phyloP scores from a whole-genome alignment of 1,284 basidiomycete species.

The Marasmius tenuissimus region DNA sequence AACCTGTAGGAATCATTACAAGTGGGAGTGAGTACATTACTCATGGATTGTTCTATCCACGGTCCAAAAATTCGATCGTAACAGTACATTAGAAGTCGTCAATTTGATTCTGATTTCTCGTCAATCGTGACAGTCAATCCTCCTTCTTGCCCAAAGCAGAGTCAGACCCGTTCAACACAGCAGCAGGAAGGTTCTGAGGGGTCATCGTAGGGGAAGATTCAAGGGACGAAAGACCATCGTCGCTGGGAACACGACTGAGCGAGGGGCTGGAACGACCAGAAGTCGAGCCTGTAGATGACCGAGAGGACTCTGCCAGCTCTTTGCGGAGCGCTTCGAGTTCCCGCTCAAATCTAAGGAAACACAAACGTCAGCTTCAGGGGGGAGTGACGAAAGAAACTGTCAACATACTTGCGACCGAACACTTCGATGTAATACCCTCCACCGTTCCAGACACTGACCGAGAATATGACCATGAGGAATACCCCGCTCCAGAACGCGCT shows the following conservation, averaged over 20 bases:
- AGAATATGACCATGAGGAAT: slow-evolving; percentile 79
- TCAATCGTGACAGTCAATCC: not conserved
- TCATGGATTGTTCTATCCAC: too few relatives aligned
- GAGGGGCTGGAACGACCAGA: slow-evolving; percentile 7
- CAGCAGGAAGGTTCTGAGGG: not conserved
- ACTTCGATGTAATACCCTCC: slow-evolving; percentile 92
- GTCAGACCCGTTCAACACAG: not conserved
- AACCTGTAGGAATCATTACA: too few relatives aligned
- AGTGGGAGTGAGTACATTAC: too few relatives aligned
- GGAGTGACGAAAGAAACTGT: slow-evolving; percentile 1
- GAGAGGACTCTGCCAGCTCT: slow-evolving; percentile 68
- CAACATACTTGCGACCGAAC: slow-evolving; percentile 86
- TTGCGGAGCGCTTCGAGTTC: slow-evolving; percentile 87
- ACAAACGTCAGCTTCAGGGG: slow-evolving; percentile 9
- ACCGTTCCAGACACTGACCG: slow-evolving; percentile 84
- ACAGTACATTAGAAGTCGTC: not conserved
- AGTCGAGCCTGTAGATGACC: not conserved
- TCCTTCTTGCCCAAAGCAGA: not conserved
- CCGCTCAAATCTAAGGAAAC: slow-evolving; percentile 72
- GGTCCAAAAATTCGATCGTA: not conserved
- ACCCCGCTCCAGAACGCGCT: slow-evolving; percentile 71
- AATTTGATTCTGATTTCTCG: not conserved
- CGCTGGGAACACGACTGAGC: slow-evolving; percentile 32
- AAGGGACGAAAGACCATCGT: slow-evolving; percentile 40
- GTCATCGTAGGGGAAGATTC: slow-evolving; percentile 14